Evolutionary conservation across 1,284 basidiomycete genomes (phyloP).

Genomic region (Trichosporon sp.): DNA sequence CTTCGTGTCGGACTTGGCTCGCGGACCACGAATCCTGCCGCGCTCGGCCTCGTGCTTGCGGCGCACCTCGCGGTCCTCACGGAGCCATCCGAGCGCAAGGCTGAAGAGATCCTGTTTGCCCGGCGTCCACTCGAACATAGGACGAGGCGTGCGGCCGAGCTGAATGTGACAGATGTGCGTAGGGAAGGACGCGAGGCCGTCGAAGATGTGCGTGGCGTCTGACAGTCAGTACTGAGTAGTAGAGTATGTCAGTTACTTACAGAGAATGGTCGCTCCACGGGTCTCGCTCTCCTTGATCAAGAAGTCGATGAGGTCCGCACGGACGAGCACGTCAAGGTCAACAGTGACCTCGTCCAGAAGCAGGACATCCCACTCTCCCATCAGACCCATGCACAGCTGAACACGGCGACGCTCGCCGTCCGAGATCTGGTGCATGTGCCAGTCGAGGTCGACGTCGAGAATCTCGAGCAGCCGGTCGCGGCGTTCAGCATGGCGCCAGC

Average conservation of each 20-base stretch:
- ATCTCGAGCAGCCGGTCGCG: constrained; percentile 82
- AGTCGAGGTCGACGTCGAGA: constrained; percentile 88
- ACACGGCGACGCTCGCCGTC: constrained; percentile 92
- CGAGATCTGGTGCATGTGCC: constrained; percentile 66
- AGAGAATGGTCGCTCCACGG: constrained; percentile 83
- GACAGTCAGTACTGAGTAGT: background rate
- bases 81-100: constrained; percentile 76
- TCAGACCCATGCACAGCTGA: constrained; percentile 94
- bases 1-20: constrained; percentile 43
- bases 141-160: constrained; percentile 60
- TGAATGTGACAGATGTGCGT: constrained; percentile 86
- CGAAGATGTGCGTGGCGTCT: constrained; percentile 93
- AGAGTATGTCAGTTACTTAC: constrained; percentile 52
- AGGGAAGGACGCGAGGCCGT: constrained; percentile 78
- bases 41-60: constrained; percentile 56
- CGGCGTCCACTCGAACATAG: constrained; percentile 65
- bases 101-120: constrained; percentile 56
- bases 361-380: constrained; percentile 90
- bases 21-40: constrained; percentile 64
- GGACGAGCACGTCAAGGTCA: constrained; percentile 95
- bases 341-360: constrained; percentile 97
- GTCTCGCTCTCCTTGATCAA: constrained; percentile 73
- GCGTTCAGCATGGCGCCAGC: constrained; percentile 85
- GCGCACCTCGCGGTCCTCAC: constrained; percentile 65
- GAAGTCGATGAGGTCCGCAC: constrained; percentile 82